Evolutionary conservation across 345 rosid species (phyloP).

Genomic region (Eucalyptus leucophloia): DNA sequence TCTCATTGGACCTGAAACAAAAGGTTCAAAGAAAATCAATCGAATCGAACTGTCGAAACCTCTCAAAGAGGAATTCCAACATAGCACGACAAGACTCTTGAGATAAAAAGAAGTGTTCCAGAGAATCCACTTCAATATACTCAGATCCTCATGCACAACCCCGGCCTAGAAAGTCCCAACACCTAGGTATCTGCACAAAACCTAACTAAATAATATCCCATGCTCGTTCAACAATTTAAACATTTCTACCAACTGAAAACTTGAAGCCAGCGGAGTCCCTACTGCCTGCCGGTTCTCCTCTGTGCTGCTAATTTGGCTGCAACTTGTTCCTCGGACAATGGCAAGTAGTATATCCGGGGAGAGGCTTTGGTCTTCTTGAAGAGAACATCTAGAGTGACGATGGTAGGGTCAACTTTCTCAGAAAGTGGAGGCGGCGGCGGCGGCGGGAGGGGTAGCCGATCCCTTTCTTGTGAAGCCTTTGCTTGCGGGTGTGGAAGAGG

Average conservation of each 20-base stretch:
- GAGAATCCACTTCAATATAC: not conserved
- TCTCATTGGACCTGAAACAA: not conserved
- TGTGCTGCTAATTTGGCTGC: conserved; percentile 55
- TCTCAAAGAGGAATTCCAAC: not conserved
- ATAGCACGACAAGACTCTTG: not conserved
- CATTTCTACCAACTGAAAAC: not conserved
- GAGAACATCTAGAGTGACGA: conserved; percentile 88
- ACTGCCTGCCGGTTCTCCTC: conserved; percentile 21
- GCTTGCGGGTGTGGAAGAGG: conserved; percentile 57
- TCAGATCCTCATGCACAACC: not conserved
- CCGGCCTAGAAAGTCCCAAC: not conserved
- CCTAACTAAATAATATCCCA: not conserved
- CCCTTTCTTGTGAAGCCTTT: conserved; percentile 37
- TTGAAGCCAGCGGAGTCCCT: not conserved
- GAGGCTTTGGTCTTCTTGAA: conserved; percentile 87
- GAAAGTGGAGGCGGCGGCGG: conserved; percentile 51
- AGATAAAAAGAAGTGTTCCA: not conserved
- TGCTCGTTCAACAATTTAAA: not conserved
- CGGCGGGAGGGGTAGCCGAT: conserved; percentile 43
- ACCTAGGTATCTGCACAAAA: not conserved
- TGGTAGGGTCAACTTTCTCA: conserved; percentile 74
- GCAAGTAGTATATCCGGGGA: conserved; percentile 94
- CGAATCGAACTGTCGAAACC: not conserved
- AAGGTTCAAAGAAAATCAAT: not conserved
- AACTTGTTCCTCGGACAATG: conserved; percentile 83